Percentiles rank a stretch among this genome's conserved stretches.
These are phyloP conservation scores for Breynia disticha DNA, from an alignment of 441 rosid genomes.

Conservation along the genomic window DNA sequence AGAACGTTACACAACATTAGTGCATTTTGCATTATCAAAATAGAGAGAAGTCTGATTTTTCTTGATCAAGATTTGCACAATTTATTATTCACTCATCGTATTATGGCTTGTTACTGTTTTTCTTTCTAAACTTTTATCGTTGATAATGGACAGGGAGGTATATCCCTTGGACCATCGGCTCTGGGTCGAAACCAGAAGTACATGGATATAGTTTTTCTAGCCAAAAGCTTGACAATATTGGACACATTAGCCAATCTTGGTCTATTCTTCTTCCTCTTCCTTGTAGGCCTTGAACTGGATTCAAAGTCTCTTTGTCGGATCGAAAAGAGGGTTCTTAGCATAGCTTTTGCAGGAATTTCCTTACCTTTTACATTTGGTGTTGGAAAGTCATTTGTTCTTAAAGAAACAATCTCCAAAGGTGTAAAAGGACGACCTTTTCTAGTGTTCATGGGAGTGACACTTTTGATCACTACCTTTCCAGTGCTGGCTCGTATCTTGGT, in stretches of 20 bases:
- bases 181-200: constrained; percentile 51
- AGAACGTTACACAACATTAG: no score
- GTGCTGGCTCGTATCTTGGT: constrained; percentile 90
- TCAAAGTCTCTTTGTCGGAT: constrained; percentile 47
- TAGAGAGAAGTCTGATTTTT: background rate
- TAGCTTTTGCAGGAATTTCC: constrained; percentile 65
- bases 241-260: constrained; percentile 90
- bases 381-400: constrained; percentile 52
- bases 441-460: constrained; percentile 91
- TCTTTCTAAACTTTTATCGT: no score
- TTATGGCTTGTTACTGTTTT: no score
- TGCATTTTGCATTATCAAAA: no score
- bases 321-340: constrained; percentile 58
- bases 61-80: background rate
- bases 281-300: constrained; percentile 77
- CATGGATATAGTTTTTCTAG: constrained; percentile 50
- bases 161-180: constrained; percentile 84
- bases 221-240: constrained; percentile 55
- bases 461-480: constrained; percentile 90
- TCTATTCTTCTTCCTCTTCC: constrained; percentile 76
- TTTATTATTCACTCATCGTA: background rate
- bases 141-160: constrained; percentile 48
- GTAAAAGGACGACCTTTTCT: constrained; percentile 50
- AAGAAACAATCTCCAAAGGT: constrained; percentile 41
- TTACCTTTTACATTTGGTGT: constrained; percentile 76